Base-by-base conservation (phyloP, 2,329 filamentous ascomycete species). In the Monilinia fructigena region DNA sequence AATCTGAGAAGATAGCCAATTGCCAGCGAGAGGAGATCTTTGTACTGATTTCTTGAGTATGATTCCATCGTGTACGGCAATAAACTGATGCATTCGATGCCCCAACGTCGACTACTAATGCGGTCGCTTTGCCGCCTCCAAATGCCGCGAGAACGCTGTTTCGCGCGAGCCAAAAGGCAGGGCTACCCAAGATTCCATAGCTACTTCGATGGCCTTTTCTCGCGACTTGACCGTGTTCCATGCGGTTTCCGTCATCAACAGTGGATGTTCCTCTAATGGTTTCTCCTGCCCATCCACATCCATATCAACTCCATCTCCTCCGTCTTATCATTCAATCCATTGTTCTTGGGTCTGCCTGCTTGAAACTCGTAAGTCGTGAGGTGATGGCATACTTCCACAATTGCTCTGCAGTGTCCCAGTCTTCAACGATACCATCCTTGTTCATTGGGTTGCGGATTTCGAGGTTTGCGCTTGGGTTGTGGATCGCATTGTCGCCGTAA, bases 111-210 rank as follows among this genome's bases (percentile, higher is more conserved):
- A 99, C 85, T 54, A 99, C 93, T 54, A 99, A 85, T 8, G 93
- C 94, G 5, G 92, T 96, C 0, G 94, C 89, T 79, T 97, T 98
- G 70, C 95, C 95, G 20, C 92, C 90, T 23, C 93, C 93, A 76
- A 97, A 98, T 26, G 93, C 91, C 65, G 94, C 89, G 76, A 97
- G 85, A 54, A 97, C 93, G 35, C 94, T 93, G 63, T 89, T 96
- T 75, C 92, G 88, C 70, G 92, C 92, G 68, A 98, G 82, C 85
- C 94, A 99, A 79, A 97, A 98, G 6, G 95, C 95, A 23, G 95
- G 95, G 66, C 90, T 90, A 38, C 92, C 93, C 95, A 99, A 75
- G 88, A 91, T 82, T 99, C 95, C 89, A 99, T 97, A 68, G 92
- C 93, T 70, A 98, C 88, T 80, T 99, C 95, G 74, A 97, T 94